Evolutionary conservation across 2,329 filamentous ascomycete genomes (phyloP), one percentile per base, ranked within the genome.

Genomic region (Fusarium bulbicola): DNA sequence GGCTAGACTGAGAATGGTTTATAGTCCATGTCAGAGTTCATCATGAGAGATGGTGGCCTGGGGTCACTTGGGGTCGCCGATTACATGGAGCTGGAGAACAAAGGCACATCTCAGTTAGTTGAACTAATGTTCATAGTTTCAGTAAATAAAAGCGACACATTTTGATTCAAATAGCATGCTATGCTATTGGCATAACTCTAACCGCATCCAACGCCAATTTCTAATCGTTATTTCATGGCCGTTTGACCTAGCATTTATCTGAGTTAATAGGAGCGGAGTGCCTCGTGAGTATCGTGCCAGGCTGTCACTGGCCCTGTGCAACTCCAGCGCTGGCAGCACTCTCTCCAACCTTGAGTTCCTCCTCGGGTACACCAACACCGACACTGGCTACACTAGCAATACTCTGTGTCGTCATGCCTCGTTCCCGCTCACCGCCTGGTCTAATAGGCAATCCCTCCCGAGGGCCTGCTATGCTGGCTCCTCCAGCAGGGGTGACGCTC

Each of bases 321-420:
- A 81, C 72, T 24, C 80, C 79, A 21, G 79, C 78, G 74, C 87
- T 90, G 4, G 88, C 87, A 2, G 89, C 89, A 70, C 89, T 91
- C 82, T 91, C 89, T 4, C 89, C 89, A 34, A 91, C 88, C 58
- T 85, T 84, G 47, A 91, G 80, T 77, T 90, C 89, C 52, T 90
- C 88, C 47, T 91, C 89, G 0, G 88, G 85, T 7, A 90, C 88
- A 5, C 88, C 88, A 1, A 89, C 84, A 10, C 81, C 87, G 6
- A 85, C 79, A 65, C 86, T 89, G 52, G 81, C 84, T 10, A 84
- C 77, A 64, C 86, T 89, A 59, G 84, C 64, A 58, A 82, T 80
- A 75, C 86, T 88, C 32, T 84, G 81, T 8, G 79, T 76, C 7
- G 81, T 82, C 77, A 79, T 75, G 11, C 84, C 83, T 52, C 86